phyloP scores from a whole-genome alignment of 306 rosid species.

The Macrotyloma uniflorum region DNA sequence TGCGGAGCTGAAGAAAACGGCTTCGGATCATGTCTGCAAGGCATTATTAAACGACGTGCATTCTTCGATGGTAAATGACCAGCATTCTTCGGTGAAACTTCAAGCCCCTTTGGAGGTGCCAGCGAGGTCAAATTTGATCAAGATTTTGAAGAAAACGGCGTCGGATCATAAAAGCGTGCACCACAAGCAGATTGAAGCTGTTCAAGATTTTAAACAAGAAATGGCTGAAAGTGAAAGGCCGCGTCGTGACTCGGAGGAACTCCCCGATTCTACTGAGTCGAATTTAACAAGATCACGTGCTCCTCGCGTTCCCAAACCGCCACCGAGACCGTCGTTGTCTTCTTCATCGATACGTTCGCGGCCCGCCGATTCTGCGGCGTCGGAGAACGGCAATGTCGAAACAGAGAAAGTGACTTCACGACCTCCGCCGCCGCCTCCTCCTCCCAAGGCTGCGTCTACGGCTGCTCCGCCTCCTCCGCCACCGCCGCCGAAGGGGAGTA shows the following conservation, averaged over 20 bases:
- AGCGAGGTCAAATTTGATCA: slow-evolving; percentile 56
- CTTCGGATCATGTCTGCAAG: slow-evolving; percentile 40
- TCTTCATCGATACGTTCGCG: slow-evolving; percentile 32
- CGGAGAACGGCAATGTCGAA: slow-evolving; percentile 29
- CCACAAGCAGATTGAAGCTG: slow-evolving; percentile 45
- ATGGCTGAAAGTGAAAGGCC: slow-evolving; percentile 60
- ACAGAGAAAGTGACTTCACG: slow-evolving; percentile 41
- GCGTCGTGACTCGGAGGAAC: slow-evolving; percentile 71
- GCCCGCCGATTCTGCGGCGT: slow-evolving; percentile 1
- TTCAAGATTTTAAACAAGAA: slow-evolving; percentile 55
- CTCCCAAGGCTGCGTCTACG: slow-evolving; percentile 14
- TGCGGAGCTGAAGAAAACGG: slow-evolving; percentile 54
- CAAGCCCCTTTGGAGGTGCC: slow-evolving; percentile 65
- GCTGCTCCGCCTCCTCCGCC: slow-evolving; percentile 79
- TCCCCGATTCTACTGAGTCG: slow-evolving; percentile 51
- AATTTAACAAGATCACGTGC: slow-evolving; percentile 55
- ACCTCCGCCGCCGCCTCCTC: slow-evolving; percentile 45
- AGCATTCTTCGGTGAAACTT: slow-evolving; percentile 57
- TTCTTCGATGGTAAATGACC: slow-evolving; percentile 37
- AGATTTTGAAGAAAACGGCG: slow-evolving; percentile 52
- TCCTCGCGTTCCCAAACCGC: slow-evolving; percentile 91
- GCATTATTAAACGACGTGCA: slow-evolving; percentile 41
- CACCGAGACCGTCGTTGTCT: slow-evolving; percentile 63
- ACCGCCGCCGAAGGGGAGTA: slow-evolving; percentile 59
- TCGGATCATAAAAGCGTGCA: slow-evolving; percentile 27